A percentile compares a stretch with the other conserved stretches of the same genome.
These are phyloP conservation scores for Quercus suber DNA, from an alignment of 306 rosid species.

Conservation along the genomic window DNA sequence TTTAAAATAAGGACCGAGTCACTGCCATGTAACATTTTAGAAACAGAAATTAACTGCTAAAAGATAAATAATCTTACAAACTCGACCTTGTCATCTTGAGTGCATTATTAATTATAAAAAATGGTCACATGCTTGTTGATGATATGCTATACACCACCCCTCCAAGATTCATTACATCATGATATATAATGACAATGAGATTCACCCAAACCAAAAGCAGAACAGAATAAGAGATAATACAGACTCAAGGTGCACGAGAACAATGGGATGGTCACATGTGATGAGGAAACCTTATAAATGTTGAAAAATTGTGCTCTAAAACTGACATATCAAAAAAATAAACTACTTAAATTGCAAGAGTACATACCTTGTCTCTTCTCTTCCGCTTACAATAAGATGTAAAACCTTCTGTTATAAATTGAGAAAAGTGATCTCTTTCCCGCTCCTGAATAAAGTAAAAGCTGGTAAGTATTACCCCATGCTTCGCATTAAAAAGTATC, in stretches of 20 bases:
- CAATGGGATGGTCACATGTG: not conserved
- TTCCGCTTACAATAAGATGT: slow-evolving; percentile 94
- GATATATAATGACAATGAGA: too few species aligned
- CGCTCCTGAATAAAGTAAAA: slow-evolving; percentile 56
- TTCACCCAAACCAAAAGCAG: not conserved
- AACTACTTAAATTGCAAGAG: slow-evolving; percentile 8
- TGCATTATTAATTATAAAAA: too few species aligned
- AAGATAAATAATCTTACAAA: too few species aligned
- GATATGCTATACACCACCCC: too few species aligned
- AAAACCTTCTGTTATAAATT: slow-evolving; percentile 90
- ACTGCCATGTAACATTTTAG: too few species aligned
- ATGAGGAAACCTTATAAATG: not conserved
- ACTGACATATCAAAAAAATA: not conserved
- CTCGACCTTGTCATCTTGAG: too few species aligned
- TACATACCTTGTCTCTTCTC: slow-evolving; percentile 92
- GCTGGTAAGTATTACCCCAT: not conserved
- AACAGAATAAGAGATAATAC: not conserved
- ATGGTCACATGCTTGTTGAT: too few species aligned
- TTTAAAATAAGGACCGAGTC: too few species aligned
- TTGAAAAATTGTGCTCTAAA: not conserved
- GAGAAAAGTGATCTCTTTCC: slow-evolving; percentile 92
- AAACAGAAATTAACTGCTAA: too few species aligned
- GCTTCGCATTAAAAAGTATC: not conserved
- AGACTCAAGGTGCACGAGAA: not conserved
- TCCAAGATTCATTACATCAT: too few species aligned